Base-by-base conservation (phyloP, 1,284 basidiomycete genomes). In the Boletus semigastroideus region DNA sequence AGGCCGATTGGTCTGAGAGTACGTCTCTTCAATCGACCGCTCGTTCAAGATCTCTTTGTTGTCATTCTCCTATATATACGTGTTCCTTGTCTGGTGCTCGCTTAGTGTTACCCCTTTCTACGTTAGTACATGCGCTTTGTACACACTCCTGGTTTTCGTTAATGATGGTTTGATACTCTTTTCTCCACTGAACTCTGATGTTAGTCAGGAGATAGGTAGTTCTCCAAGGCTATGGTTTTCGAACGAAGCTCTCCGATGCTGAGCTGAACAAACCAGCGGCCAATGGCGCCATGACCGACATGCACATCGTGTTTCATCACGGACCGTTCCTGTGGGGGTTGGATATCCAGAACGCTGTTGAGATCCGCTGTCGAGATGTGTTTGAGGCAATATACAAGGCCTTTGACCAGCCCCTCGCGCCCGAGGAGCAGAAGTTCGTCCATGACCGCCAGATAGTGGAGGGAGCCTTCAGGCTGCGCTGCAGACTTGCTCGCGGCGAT, bases 341-440 rank as follows among this genome's bases (percentile, higher is more conserved):
- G 48, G 57, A 67, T 38, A 72, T 81, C 50, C 66, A 67, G 39
- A 70, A 72, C 27, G 48, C 66, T 20, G 60, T 60, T 28, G 80
- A 76, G 4, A 69, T 81, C 20, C 69, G 74, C 27, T 77, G 79
- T 58, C 65, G 74, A n/a, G 83, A 86, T 50, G 74, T 86, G 31
- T 83, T 80, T 59, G 62, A 74, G 40, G 77, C 73, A 16, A 79
- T 86, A 19, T 76, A 78, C 59, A 70, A 78, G 39, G 66, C 72
- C 10, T 81, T 77, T 49, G 64, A 74, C 39, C 61, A 67, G 38
- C 67, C 69, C 13, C 65, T 84, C 58, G 79, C 77, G 3, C 51
- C 45, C 12, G 64, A 67, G 19, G 69, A 72, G 38, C 78, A 76
- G 57, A 64, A 69, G 46, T 54, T 63, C 10, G 65, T 76, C 48